phyloP scores from a whole-genome alignment of 768 basidiomycete genomes.

The Termitomyces sp. region DNA sequence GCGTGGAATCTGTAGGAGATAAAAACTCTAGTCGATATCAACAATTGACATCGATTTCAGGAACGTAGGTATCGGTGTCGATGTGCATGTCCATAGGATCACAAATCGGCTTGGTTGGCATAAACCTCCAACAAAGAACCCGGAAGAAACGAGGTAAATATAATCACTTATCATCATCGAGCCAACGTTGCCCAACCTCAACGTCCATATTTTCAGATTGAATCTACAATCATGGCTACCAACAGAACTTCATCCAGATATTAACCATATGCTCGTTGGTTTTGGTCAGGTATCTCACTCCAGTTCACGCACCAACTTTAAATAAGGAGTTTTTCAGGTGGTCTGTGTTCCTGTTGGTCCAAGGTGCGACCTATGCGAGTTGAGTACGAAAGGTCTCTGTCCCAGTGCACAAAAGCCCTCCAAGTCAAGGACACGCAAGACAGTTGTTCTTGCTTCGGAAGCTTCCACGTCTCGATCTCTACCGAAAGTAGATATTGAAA shows the following conservation, averaged over 20 bases:
- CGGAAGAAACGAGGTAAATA: constrained; percentile 79
- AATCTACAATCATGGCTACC: constrained; percentile 86
- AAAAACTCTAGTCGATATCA: neutral
- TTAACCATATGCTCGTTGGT: constrained; percentile 78
- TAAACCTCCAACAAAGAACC: constrained; percentile 71
- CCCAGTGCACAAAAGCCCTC: constrained; percentile 47
- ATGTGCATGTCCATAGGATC: constrained; percentile 94
- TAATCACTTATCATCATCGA: neutral
- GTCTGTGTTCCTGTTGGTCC: constrained; percentile 65
- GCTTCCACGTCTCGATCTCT: constrained; percentile 15
- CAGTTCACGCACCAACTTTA: neutral
- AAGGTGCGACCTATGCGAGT: constrained; percentile 56
- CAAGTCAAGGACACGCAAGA: constrained; percentile 21
- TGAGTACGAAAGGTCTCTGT: constrained; percentile 52
- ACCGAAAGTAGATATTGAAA: constrained; percentile 26
- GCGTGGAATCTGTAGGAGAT: constrained; percentile 74
- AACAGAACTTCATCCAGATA: constrained; percentile 61
- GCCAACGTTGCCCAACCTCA: neutral
- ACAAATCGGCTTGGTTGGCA: constrained; percentile 95
- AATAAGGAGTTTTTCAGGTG: constrained; percentile 34
- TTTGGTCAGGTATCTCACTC: constrained; percentile 68
- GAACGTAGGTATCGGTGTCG: constrained; percentile 90
- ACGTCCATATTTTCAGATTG: constrained; percentile 32
- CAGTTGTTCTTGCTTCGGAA: constrained; percentile 7
- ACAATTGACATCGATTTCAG: constrained; percentile 29